These are phyloP conservation scores for Microbotryum scabiosae DNA, from an alignment of 1,284 basidiomycete species.

Conservation along the genomic window DNA sequence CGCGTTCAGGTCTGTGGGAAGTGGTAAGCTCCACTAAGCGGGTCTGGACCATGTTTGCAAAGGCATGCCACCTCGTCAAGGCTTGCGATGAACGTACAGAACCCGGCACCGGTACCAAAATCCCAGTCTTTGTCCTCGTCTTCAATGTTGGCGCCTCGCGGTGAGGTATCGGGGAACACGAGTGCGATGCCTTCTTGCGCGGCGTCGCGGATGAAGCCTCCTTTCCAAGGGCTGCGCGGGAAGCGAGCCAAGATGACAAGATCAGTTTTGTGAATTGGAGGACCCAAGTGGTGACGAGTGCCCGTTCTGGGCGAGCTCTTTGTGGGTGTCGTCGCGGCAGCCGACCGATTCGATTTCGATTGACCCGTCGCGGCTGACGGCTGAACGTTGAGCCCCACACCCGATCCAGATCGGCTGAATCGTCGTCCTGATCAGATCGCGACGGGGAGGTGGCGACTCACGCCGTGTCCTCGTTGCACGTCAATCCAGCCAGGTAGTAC, in stretches of 20 bases:
- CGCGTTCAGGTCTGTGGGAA: constrained; percentile 69
- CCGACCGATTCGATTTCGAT: too few relatives aligned
- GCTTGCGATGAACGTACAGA: neutral
- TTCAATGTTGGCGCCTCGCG: constrained; percentile 79
- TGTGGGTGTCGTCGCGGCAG: too few relatives aligned
- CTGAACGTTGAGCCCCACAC: too few relatives aligned
- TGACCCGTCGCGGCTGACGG: too few relatives aligned
- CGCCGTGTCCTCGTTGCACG: constrained; percentile 95
- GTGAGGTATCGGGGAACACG: constrained; percentile 93
- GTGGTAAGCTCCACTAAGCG: constrained; percentile 52
- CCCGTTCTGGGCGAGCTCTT: too few relatives aligned
- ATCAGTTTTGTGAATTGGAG: too few relatives aligned
- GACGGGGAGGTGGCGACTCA: constrained; percentile 37
- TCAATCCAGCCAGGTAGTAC: constrained; percentile 84
- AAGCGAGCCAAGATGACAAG: too few relatives aligned
- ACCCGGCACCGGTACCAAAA: constrained; percentile 36
- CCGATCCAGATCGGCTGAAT: neutral
- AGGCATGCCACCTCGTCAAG: neutral
- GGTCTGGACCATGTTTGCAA: too few relatives aligned
- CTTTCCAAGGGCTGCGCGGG: constrained; percentile 67
- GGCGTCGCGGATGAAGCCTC: constrained; percentile 69
- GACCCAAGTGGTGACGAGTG: too few relatives aligned
- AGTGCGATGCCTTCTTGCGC: constrained; percentile 65
- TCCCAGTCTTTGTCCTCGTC: constrained; percentile 83
- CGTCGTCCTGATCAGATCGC: neutral